Conservation (phyloP, 108 stramenopile genomes). For the Craspedostauros australis region DNA sequence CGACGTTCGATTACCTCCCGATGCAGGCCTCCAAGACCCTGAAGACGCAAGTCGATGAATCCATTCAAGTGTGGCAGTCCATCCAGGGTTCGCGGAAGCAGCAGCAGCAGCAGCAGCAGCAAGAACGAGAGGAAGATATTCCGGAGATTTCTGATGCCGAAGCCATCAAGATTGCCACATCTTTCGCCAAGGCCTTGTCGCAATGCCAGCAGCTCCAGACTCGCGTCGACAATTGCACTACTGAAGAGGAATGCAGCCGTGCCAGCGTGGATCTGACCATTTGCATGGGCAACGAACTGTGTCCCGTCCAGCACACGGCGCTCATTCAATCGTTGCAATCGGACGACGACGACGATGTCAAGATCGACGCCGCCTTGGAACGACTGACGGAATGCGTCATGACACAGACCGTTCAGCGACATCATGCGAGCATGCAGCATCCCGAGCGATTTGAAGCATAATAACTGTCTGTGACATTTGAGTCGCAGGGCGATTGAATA, state of each 20-base stretch:
- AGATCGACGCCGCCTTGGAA: conserved; percentile 64
- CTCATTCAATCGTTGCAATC: conserved; percentile 39
- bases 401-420: conserved; percentile 31
- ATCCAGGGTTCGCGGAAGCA: conserved; percentile 58
- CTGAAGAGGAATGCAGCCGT: conserved; percentile 64
- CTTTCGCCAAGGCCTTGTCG: conserved; percentile 42
- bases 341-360: conserved; percentile 35
- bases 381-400: conserved; percentile 64
- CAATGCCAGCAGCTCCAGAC: conserved; percentile 46
- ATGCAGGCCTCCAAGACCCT: conserved; percentile 47
- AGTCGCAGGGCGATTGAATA: too few species aligned
- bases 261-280: conserved; percentile 83
- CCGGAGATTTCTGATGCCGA: conserved; percentile 34
- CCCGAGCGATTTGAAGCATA: conserved; percentile 42
- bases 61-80: conserved; percentile 64
- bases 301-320: conserved; percentile 73
- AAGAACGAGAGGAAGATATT: conserved; percentile 1
- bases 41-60: conserved; percentile 66
- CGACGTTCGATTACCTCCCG: conserved; percentile 55
- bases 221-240: conserved; percentile 39
- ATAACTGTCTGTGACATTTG: neutral
- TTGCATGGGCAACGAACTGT: conserved; percentile 75
- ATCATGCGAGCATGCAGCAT: conserved; percentile 46
- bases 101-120: conserved; percentile 7
- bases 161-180: conserved; percentile 49